Conservation (phyloP, 768 basidiomycete species). For the Boletellus emodensis region DNA sequence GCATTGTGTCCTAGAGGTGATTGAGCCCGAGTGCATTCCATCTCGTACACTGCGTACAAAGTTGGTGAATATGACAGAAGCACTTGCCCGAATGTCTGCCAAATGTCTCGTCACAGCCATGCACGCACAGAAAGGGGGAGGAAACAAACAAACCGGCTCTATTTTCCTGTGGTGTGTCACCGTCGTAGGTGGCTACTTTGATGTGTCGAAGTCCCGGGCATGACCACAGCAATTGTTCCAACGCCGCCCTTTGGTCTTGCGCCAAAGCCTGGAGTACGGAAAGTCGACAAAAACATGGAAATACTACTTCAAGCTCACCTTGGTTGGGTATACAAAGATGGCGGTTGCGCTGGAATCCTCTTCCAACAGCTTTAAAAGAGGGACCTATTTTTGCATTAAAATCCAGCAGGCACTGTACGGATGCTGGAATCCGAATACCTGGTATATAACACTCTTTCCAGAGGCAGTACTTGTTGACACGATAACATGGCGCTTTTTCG, state of each 20-base stretch:
- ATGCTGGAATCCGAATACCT: slow-evolving; percentile 43
- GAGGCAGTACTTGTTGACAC: slow-evolving; percentile 90
- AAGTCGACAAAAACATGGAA: background rate
- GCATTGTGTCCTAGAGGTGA: slow-evolving; percentile 67
- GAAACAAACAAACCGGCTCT: slow-evolving; percentile 46
- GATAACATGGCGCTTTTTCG: slow-evolving; percentile 63
- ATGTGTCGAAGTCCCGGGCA: slow-evolving; percentile 62
- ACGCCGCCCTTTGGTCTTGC: slow-evolving; percentile 74
- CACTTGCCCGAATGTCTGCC: slow-evolving; percentile 63
- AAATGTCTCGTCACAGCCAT: background rate
- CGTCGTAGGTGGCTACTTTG: slow-evolving; percentile 77
- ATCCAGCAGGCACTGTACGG: background rate
- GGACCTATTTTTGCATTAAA: slow-evolving; percentile 45
- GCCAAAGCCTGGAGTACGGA: slow-evolving; percentile 64
- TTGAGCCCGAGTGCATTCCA: background rate
- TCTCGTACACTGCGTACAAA: slow-evolving; percentile 49
- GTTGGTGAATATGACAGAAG: slow-evolving; percentile 85
- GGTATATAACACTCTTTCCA: slow-evolving; percentile 85
- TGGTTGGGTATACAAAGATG: slow-evolving; percentile 87
- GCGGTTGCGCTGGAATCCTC: slow-evolving; percentile 59
- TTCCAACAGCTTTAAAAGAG: slow-evolving; percentile 63
- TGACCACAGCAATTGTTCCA: slow-evolving; percentile 60
- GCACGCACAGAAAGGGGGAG: background rate
- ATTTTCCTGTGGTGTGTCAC: slow-evolving; percentile 74
- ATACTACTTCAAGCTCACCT: slow-evolving; percentile 38